Percentiles rank a stretch among this genome's conserved stretches.
Evolutionary conservation across 1,284 basidiomycete species (phyloP).

Genomic region (Gomphus sp.): DNA sequence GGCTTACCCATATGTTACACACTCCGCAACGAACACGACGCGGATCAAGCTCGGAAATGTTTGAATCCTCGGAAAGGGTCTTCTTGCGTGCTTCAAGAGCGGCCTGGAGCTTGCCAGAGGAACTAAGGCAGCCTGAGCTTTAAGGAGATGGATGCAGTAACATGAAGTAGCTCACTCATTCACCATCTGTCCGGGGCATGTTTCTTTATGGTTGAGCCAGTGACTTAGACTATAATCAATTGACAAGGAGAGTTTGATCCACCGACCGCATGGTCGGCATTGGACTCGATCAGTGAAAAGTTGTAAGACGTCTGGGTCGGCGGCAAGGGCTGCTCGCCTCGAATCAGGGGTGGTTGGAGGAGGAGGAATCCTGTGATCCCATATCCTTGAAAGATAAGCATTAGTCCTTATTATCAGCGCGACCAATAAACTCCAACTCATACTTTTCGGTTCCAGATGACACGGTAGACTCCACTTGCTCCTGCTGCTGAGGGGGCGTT

Average conservation of each 20-base stretch:
- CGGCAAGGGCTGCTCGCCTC: not conserved
- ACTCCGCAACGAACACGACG: conserved; percentile 1
- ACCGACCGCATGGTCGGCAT: not conserved
- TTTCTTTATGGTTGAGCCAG: conserved; percentile 5
- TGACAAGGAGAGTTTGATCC: not conserved
- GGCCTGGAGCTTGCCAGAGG: not conserved
- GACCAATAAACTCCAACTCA: not conserved
- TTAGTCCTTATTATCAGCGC: not conserved
- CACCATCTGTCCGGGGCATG: not conserved
- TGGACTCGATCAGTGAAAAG: conserved; percentile 7
- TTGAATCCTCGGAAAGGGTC: not conserved
- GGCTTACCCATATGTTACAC: not conserved
- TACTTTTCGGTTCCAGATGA: not conserved
- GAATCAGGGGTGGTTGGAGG: conserved; percentile 1
- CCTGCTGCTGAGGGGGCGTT: not conserved
- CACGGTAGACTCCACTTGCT: not conserved
- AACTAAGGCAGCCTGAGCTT: not conserved
- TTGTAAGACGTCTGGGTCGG: conserved; percentile 3
- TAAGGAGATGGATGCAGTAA: not conserved
- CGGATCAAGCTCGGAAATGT: not conserved
- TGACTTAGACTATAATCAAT: not conserved
- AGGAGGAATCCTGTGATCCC: not conserved
- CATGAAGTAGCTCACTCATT: not conserved
- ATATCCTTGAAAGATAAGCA: not conserved
- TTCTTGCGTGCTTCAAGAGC: conserved; percentile 1